Evolutionary conservation across 129 eudicot species (phyloP).

Genomic region (Escallonia rubra): DNA sequence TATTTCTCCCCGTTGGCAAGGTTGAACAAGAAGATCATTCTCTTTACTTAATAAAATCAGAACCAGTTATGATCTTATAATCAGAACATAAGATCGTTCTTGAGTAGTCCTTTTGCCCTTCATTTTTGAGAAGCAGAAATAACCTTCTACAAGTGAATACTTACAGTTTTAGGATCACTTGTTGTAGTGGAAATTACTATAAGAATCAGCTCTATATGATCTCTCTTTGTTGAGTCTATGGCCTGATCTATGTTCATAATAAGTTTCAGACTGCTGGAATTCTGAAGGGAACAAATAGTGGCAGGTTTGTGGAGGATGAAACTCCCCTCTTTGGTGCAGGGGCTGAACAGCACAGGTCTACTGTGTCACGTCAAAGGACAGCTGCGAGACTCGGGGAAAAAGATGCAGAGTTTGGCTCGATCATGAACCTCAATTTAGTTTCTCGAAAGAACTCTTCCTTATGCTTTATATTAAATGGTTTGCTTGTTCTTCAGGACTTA

Average conservation of each 20-base stretch:
- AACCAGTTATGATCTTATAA: too few relatives aligned
- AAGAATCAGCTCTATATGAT: too few relatives aligned
- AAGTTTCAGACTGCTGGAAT: constrained; percentile 65
- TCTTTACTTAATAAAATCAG: too few relatives aligned
- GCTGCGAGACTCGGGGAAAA: constrained; percentile 18
- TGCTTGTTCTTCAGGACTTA: constrained; percentile 63
- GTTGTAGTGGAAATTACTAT: too few relatives aligned
- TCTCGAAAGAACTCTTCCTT: constrained; percentile 28
- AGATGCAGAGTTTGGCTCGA: constrained; percentile 25
- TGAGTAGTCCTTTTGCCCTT: too few relatives aligned
- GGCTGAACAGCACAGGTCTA: constrained; percentile 14
- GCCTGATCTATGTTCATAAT: constrained; percentile 20
- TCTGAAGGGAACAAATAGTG: constrained; percentile 34
- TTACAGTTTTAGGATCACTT: too few relatives aligned
- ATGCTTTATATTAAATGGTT: constrained; percentile 26
- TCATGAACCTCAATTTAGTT: constrained; percentile 19
- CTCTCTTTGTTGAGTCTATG: neutral
- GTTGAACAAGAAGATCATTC: too few relatives aligned
- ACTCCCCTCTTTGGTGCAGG: constrained; percentile 18
- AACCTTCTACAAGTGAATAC: too few relatives aligned
- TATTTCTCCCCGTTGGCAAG: neutral
- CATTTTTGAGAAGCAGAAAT: too few relatives aligned
- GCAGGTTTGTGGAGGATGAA: constrained; percentile 32
- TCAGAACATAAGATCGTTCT: too few relatives aligned
- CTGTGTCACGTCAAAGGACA: constrained; percentile 21